Evolutionary conservation across 495 filamentous ascomycete species (phyloP).

Genomic region (Trichodelitschia bisporula): DNA sequence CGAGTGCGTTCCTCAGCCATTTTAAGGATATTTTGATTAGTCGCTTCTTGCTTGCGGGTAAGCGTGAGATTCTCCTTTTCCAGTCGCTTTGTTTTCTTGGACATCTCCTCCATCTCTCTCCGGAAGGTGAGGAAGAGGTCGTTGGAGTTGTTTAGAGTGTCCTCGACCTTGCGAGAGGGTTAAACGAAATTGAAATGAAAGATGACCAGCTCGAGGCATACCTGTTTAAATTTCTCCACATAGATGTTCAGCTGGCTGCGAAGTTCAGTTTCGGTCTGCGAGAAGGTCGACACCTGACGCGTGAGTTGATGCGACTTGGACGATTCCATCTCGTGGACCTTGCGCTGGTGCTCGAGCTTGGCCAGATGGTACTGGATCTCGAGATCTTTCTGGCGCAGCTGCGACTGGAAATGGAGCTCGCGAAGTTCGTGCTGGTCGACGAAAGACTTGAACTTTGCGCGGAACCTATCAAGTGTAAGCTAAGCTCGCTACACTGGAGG

Average conservation of each 20-base stretch:
- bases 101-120: constrained; percentile 99
- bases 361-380: constrained; percentile 80
- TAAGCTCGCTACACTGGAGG: not conserved
- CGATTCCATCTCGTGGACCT: constrained; percentile 57
- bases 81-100: constrained; percentile 91
- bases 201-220: constrained; percentile 20
- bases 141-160: constrained; percentile 96
- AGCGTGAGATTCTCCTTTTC: constrained; percentile 89
- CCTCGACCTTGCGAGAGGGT: constrained; percentile 55
- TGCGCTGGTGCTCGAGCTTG: constrained; percentile 69
- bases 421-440: constrained; percentile 89
- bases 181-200: constrained; percentile 2
- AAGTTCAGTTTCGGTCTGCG: constrained; percentile 83
- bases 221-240: constrained; percentile 99
- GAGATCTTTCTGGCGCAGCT: constrained; percentile 84
- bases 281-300: constrained; percentile 81
- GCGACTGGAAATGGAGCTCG: constrained; percentile 70
- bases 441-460: constrained; percentile 73
- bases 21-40: constrained; percentile 83
- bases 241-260: constrained; percentile 94
- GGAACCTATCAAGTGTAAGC: constrained; percentile 32
- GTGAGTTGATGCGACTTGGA: constrained; percentile 60
- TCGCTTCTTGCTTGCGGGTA: constrained; percentile 78
- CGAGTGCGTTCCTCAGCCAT: constrained; percentile 92
- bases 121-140: constrained; percentile 94